phyloP scores from a whole-genome alignment of 768 basidiomycete species.

The Mycena capillaripes region DNA sequence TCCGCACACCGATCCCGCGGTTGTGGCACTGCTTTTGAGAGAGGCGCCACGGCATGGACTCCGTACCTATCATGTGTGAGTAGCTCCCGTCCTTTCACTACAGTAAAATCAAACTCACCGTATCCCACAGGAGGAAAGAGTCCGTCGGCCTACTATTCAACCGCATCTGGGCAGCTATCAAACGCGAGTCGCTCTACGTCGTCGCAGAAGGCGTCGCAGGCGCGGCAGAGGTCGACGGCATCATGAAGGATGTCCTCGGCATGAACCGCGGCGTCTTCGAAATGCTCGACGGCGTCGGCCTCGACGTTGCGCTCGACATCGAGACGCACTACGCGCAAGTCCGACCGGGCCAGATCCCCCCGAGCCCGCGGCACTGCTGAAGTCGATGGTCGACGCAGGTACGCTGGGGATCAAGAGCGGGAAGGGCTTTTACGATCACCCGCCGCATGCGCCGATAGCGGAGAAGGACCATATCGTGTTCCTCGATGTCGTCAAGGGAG shows the following conservation, averaged over 20 bases:
- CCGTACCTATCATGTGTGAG: slow-evolving; percentile 29
- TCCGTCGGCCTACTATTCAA: slow-evolving; percentile 34
- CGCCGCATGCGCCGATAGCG: slow-evolving; percentile 19
- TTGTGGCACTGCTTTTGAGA: slow-evolving; percentile 12
- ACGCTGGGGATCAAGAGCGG: slow-evolving; percentile 31
- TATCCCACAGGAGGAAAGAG: slow-evolving; percentile 22
- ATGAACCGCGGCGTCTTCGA: slow-evolving; percentile 32
- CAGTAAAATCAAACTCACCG: neutral
- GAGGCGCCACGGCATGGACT: slow-evolving; percentile 27
- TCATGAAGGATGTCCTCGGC: slow-evolving; percentile 35
- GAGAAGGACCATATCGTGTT: slow-evolving; percentile 34
- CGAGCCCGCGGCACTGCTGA: slow-evolving; percentile 29
- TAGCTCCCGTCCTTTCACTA: neutral
- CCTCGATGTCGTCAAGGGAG: slow-evolving; percentile 32
- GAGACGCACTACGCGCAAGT: slow-evolving; percentile 28
- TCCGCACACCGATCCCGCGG: slow-evolving; percentile 26
- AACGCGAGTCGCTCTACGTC: slow-evolving; percentile 29
- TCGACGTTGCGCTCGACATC: slow-evolving; percentile 34
- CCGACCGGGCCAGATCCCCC: slow-evolving; percentile 18
- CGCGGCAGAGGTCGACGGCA: slow-evolving; percentile 22
- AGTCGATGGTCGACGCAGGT: slow-evolving; percentile 25
- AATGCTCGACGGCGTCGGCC: slow-evolving; percentile 31
- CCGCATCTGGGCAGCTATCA: slow-evolving; percentile 35
- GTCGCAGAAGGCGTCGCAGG: slow-evolving; percentile 26
- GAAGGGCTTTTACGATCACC: slow-evolving; percentile 31